Evolutionary conservation across 2,329 filamentous ascomycete genomes (phyloP).

Genomic region (Alternaria consortialis): DNA sequence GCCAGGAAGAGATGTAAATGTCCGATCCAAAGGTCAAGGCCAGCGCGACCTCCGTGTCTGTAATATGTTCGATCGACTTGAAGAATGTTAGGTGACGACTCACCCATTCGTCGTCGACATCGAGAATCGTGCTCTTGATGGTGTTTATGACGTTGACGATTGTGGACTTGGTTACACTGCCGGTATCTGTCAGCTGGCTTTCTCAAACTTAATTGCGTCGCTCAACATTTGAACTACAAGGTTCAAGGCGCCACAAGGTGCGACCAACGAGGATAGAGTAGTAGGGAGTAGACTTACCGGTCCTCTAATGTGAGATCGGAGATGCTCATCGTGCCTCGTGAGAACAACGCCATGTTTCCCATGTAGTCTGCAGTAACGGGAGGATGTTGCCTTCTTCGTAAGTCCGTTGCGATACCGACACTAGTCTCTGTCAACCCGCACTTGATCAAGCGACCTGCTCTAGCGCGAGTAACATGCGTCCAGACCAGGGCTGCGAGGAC

Average conservation of each 20-base stretch:
- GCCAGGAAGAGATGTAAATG: conserved; percentile 49
- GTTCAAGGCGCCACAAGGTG: conserved; percentile 16
- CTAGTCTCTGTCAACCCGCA: conserved; percentile 34
- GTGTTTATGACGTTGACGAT: conserved; percentile 39
- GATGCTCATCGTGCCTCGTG: conserved; percentile 38
- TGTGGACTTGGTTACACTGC: conserved; percentile 43
- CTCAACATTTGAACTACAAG: conserved; percentile 13
- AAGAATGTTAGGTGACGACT: conserved; percentile 42
- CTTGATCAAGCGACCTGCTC: conserved; percentile 31
- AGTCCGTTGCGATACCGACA: conserved; percentile 42
- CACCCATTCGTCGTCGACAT: conserved; percentile 46
- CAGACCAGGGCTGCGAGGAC: conserved; percentile 46
- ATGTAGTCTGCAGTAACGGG: conserved; percentile 37
- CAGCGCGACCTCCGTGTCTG: conserved; percentile 43
- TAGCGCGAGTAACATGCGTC: conserved; percentile 48
- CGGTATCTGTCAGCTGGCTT: conserved; percentile 21
- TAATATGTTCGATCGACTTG: conserved; percentile 39
- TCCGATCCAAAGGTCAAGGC: conserved; percentile 43
- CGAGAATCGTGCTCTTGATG: conserved; percentile 39
- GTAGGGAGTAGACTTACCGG: conserved; percentile 34
- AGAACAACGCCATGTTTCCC: conserved; percentile 47
- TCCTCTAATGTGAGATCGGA: conserved; percentile 37
- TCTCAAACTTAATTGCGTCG: conserved; percentile 1
- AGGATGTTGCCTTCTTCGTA: conserved; percentile 39
- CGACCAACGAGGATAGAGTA: background rate